These are phyloP conservation scores for Aspergillus pseudoglaucus DNA, from an alignment of 2,329 filamentous ascomycete species.

Conservation along the genomic window DNA sequence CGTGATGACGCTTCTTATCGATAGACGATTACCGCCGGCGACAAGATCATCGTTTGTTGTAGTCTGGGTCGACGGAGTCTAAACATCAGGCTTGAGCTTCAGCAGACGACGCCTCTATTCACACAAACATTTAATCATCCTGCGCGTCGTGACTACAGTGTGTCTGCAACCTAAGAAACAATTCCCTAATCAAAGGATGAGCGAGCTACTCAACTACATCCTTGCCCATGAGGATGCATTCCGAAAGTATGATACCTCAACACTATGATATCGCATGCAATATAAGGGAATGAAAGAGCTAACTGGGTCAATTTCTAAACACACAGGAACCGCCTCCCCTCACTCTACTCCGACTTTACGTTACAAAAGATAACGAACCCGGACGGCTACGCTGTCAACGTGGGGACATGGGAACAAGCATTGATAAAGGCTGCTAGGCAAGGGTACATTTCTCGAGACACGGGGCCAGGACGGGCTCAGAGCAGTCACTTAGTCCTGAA, in stretches of 20 bases:
- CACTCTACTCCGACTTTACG: conserved; percentile 82
- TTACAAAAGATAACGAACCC: conserved; percentile 69
- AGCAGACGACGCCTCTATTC: background rate
- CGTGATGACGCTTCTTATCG: conserved; percentile 2
- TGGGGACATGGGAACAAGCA: conserved; percentile 69
- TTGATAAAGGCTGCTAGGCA: conserved; percentile 62
- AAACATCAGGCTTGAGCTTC: background rate
- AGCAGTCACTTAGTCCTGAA: conserved; percentile 47
- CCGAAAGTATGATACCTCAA: conserved; percentile 40
- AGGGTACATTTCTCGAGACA: conserved; percentile 49
- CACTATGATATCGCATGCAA: background rate
- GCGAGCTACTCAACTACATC: conserved; percentile 63
- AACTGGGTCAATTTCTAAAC: background rate
- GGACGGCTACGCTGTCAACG: conserved; percentile 76
- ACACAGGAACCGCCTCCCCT: conserved; percentile 65
- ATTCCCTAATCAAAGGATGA: conserved; percentile 20
- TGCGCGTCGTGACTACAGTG: background rate
- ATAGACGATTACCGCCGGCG: background rate
- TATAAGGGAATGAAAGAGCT: background rate
- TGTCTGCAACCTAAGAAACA: background rate
- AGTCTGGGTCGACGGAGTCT: background rate
- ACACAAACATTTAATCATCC: background rate
- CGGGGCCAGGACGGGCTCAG: conserved; percentile 14
- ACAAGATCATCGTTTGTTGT: conserved; percentile 3
- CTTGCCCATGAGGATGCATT: conserved; percentile 57